These are phyloP conservation scores for Aspergillus hancockii DNA, from an alignment of 495 filamentous ascomycete genomes.

Conservation along the genomic window DNA sequence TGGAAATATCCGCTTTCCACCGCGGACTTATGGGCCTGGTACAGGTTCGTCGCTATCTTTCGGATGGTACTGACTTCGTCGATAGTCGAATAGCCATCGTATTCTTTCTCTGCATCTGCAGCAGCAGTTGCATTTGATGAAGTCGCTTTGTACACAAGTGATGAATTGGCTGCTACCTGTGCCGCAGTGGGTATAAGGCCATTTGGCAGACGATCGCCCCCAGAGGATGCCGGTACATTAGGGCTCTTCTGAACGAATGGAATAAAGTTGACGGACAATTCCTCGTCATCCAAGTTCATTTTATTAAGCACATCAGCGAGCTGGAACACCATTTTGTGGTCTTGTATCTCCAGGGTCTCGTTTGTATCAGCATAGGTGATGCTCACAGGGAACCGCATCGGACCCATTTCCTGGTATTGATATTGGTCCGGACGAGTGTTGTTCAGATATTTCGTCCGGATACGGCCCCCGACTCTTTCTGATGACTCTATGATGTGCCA, in stretches of 20 bases:
- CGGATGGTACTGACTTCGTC: constrained; percentile 36
- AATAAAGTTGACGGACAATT: constrained; percentile 65
- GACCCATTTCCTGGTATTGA: constrained; percentile 76
- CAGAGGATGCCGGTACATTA: constrained; percentile 53
- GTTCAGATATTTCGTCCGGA: constrained; percentile 64
- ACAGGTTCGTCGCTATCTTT: constrained; percentile 59
- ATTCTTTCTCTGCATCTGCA: constrained; percentile 35
- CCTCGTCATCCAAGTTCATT: constrained; percentile 52
- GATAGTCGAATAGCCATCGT: constrained; percentile 24
- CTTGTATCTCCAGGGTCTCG: constrained; percentile 55
- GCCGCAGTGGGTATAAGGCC: constrained; percentile 44
- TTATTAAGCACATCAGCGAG: constrained; percentile 58
- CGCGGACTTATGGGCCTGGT: constrained; percentile 56
- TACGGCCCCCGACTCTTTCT: constrained; percentile 54
- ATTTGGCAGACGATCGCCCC: constrained; percentile 53
- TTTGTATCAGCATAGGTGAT: constrained; percentile 53
- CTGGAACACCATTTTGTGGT: constrained; percentile 66
- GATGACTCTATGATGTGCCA: constrained; percentile 58
- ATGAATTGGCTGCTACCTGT: constrained; percentile 33
- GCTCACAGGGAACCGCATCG: constrained; percentile 62
- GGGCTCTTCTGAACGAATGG: constrained; percentile 57
- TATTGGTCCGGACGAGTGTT: constrained; percentile 58
- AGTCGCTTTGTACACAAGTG: constrained; percentile 31
- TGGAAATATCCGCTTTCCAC: constrained; percentile 40
- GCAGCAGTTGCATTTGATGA: constrained; percentile 38